phyloP scores from a whole-genome alignment of 345 rosid species.

The Combretum micranthum region DNA sequence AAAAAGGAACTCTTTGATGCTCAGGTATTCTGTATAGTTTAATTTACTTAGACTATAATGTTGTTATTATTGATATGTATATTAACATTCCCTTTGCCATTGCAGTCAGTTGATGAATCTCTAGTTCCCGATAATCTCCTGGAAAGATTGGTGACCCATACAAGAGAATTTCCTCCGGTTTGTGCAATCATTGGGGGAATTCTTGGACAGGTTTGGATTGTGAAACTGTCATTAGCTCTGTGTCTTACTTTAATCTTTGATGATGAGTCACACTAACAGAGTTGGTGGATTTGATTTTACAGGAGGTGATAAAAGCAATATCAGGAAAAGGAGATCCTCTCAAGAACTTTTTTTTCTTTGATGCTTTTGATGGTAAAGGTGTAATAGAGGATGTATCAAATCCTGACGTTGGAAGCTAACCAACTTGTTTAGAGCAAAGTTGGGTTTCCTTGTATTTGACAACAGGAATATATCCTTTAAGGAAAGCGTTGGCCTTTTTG shows the following conservation, averaged over 20 bases:
- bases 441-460: background rate
- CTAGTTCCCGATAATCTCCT: conserved; percentile 54
- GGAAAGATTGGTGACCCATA: conserved; percentile 54
- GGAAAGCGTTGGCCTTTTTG: no score
- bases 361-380: conserved; percentile 86
- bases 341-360: conserved; percentile 89
- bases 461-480: no score
- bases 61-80: background rate
- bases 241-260: no score
- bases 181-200: conserved; percentile 93
- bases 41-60: background rate
- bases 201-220: conserved; percentile 71
- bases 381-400: conserved; percentile 66
- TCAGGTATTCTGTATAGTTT: conserved; percentile 30
- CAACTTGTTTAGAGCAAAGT: background rate
- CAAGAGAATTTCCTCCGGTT: conserved; percentile 69
- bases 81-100: background rate
- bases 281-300: conserved; percentile 1
- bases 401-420: conserved; percentile 16
- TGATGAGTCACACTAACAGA: no score
- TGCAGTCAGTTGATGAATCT: conserved; percentile 57
- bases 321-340: conserved; percentile 86
- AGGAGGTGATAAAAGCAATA: conserved; percentile 93
- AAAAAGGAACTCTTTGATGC: conserved; percentile 67
- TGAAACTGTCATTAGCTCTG: background rate